These are phyloP conservation scores for Letharia columbiana DNA, from an alignment of 495 filamentous ascomycete species.

Conservation along the genomic window DNA sequence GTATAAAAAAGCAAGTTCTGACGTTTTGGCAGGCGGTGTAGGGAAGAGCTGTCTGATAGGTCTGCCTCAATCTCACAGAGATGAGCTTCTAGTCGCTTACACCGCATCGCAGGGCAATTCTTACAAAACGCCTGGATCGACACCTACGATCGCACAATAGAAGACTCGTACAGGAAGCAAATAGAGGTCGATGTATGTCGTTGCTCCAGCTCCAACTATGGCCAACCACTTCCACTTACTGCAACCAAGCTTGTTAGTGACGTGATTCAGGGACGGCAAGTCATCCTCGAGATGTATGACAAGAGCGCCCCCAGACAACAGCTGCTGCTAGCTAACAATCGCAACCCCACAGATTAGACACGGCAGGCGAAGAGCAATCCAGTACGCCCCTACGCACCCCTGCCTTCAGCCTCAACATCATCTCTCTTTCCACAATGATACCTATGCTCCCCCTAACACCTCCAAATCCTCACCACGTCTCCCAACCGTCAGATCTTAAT, in stretches of 20 bases:
- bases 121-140: constrained; percentile 99
- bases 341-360: constrained; percentile 61
- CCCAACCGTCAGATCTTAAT: too few species aligned
- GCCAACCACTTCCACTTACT: too few species aligned
- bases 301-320: constrained; percentile 9
- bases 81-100: constrained; percentile 18
- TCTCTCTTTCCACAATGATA: not conserved
- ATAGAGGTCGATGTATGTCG: constrained; percentile 83
- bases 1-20: constrained; percentile 24
- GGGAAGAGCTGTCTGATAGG: constrained; percentile 98
- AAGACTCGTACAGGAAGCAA: constrained; percentile 93
- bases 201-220: not conserved
- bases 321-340: constrained; percentile 8
- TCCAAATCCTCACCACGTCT: too few species aligned
- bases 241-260: constrained; percentile 10
- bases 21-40: constrained; percentile 63
- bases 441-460: constrained; percentile 12
- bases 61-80: constrained; percentile 37
- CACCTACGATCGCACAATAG: constrained; percentile 96
- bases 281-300: constrained; percentile 85
- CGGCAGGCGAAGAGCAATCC: constrained; percentile 96
- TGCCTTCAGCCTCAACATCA: not conserved
- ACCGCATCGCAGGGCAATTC: constrained; percentile 68
- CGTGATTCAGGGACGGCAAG: constrained; percentile 70
- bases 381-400: constrained; percentile 29